phyloP scores from a whole-genome alignment of 805 yeast species.

The Wickerhamiella bombiphila region DNA sequence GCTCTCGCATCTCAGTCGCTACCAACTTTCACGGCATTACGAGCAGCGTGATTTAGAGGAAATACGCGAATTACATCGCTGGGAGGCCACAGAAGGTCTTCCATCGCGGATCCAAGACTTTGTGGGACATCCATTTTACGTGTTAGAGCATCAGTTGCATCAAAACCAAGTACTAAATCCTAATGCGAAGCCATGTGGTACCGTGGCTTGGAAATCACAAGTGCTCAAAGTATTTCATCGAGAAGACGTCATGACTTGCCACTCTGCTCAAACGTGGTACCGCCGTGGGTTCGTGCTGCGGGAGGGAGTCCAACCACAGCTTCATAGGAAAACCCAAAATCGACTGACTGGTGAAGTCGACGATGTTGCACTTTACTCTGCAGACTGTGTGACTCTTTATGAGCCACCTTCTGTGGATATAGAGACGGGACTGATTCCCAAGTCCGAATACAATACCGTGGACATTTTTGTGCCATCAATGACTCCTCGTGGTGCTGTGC shows the following conservation, averaged over 20 bases:
- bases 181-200: constrained; percentile 52
- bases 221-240: constrained; percentile 41
- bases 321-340: constrained; percentile 21
- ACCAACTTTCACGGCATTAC: constrained; percentile 13
- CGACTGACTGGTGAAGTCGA: constrained; percentile 15
- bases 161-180: constrained; percentile 62
- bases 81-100: constrained; percentile 67
- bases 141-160: constrained; percentile 57
- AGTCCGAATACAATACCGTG: constrained; percentile 69
- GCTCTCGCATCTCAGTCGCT: constrained; percentile 34
- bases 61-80: constrained; percentile 40
- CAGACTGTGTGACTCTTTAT: constrained; percentile 60
- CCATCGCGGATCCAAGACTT: constrained; percentile 76
- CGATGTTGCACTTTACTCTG: constrained; percentile 42
- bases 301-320: constrained; percentile 52
- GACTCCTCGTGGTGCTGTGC: constrained; percentile 70
- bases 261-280: constrained; percentile 78
- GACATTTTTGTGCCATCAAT: constrained; percentile 65
- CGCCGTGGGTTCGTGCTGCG: constrained; percentile 62
- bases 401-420: constrained; percentile 43
- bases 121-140: constrained; percentile 75
- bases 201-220: constrained; percentile 36
- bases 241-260: constrained; percentile 43
- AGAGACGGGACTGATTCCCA: constrained; percentile 53
- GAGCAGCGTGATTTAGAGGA: constrained; percentile 31